Conservation (phyloP, 768 basidiomycete species). For the Russula sp. region DNA sequence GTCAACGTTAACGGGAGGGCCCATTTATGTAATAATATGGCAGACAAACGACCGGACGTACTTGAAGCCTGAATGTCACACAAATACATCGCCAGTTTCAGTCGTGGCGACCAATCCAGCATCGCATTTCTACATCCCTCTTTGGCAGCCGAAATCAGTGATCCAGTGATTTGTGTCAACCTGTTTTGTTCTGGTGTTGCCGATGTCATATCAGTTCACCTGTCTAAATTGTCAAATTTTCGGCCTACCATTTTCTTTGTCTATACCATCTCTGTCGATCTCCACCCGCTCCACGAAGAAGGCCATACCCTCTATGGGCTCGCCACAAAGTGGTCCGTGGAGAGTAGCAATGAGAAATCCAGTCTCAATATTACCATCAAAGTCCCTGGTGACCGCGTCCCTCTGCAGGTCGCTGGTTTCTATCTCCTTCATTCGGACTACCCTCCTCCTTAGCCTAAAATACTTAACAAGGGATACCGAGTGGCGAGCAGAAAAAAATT, state of each 20-base stretch:
- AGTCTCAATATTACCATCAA: constrained; percentile 79
- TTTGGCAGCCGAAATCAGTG: constrained; percentile 78
- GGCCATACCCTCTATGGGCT: constrained; percentile 89
- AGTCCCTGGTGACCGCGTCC: constrained; percentile 37
- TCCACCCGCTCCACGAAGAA: constrained; percentile 80
- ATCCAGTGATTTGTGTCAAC: constrained; percentile 81
- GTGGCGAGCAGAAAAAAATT: constrained; percentile 7
- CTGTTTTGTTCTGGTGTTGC: constrained; percentile 58
- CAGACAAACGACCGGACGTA: constrained; percentile 35
- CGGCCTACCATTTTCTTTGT: constrained; percentile 57
- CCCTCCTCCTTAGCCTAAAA: constrained; percentile 44
- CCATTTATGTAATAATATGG: not conserved
- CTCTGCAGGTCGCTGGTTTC: constrained; percentile 23
- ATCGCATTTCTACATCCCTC: constrained; percentile 88
- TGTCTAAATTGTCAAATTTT: constrained; percentile 3
- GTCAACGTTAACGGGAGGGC: constrained; percentile 15
- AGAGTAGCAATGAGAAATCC: constrained; percentile 94
- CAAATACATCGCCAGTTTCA: constrained; percentile 97
- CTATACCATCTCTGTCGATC: constrained; percentile 50
- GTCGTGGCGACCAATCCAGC: constrained; percentile 94
- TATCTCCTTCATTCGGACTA: constrained; percentile 34
- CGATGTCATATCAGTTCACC: constrained; percentile 9
- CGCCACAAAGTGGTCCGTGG: constrained; percentile 91
- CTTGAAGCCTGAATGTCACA: constrained; percentile 98
- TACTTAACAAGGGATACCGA: constrained; percentile 7